These are phyloP conservation scores for Podila verticillata DNA, from an alignment of 192 early-diverging fungal species.

Conservation along the genomic window DNA sequence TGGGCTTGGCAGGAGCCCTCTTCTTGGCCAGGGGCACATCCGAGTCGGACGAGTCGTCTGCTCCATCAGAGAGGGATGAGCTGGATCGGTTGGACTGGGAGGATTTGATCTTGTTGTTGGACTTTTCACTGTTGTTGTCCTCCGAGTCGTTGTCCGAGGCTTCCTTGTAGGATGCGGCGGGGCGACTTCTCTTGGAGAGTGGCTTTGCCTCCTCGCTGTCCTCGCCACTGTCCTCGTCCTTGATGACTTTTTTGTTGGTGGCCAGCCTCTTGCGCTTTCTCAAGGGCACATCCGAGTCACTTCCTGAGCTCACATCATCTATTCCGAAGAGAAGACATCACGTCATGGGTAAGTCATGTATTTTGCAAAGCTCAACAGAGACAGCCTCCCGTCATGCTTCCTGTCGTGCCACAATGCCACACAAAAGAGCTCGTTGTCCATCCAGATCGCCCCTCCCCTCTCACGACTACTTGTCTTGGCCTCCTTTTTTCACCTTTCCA, in stretches of 20 bases:
- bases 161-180: conserved; percentile 29
- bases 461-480: too few relatives aligned
- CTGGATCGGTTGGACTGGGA: conserved; percentile 10
- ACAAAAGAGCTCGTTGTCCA: too few relatives aligned
- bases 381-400: too few relatives aligned
- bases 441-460: too few relatives aligned
- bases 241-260: conserved; percentile 34
- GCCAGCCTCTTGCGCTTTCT: conserved; percentile 43
- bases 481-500: too few relatives aligned
- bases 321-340: background rate
- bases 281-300: conserved; percentile 60
- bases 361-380: too few relatives aligned
- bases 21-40: conserved; percentile 34
- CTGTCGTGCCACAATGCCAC: too few relatives aligned
- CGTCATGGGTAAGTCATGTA: too few relatives aligned
- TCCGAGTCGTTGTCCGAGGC: conserved; percentile 8
- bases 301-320: conserved; percentile 32
- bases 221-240: conserved; percentile 34
- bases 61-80: conserved; percentile 20
- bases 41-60: conserved; percentile 34
- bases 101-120: background rate
- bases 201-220: conserved; percentile 29
- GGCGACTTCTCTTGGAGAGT: conserved; percentile 12
- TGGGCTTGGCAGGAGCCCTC: conserved; percentile 6
- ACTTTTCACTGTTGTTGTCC: conserved; percentile 1